phyloP scores from a whole-genome alignment of 441 rosid genomes.

The Breynia disticha region DNA sequence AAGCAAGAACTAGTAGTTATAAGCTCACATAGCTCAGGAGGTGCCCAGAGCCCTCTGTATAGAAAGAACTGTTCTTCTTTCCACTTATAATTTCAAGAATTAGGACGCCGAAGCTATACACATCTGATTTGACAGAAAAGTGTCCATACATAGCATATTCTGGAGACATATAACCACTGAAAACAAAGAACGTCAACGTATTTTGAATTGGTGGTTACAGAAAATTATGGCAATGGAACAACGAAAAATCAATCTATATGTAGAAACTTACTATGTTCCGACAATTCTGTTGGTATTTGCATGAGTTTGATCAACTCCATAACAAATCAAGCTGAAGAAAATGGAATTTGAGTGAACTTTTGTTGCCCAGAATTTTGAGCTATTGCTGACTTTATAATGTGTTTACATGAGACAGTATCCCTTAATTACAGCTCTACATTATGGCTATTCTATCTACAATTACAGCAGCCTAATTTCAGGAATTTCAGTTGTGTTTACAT shows the following conservation, averaged over 20 bases:
- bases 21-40: slow-evolving; percentile 18
- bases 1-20: neutral
- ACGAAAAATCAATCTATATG: too few relatives aligned
- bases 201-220: too few relatives aligned
- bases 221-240: too few relatives aligned
- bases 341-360: too few relatives aligned
- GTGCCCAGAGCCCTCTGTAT: slow-evolving; percentile 1
- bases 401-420: too few relatives aligned
- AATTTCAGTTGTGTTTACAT: too few relatives aligned
- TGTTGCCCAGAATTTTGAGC: too few relatives aligned
- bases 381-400: too few relatives aligned
- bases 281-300: slow-evolving; percentile 29
- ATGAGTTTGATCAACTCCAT: slow-evolving; percentile 24
- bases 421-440: too few relatives aligned
- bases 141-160: slow-evolving; percentile 23
- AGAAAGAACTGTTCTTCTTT: slow-evolving; percentile 16
- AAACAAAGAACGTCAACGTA: neutral
- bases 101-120: slow-evolving; percentile 19
- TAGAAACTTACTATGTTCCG: slow-evolving; percentile 37
- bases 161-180: slow-evolving; percentile 28
- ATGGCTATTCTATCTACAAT: too few relatives aligned
- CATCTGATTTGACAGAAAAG: slow-evolving; percentile 17
- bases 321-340: too few relatives aligned
- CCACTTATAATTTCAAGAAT: slow-evolving; percentile 19
- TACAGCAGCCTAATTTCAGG: too few relatives aligned